phyloP scores from a whole-genome alignment of 495 filamentous ascomycete species.

The Acidiella bohemica region DNA sequence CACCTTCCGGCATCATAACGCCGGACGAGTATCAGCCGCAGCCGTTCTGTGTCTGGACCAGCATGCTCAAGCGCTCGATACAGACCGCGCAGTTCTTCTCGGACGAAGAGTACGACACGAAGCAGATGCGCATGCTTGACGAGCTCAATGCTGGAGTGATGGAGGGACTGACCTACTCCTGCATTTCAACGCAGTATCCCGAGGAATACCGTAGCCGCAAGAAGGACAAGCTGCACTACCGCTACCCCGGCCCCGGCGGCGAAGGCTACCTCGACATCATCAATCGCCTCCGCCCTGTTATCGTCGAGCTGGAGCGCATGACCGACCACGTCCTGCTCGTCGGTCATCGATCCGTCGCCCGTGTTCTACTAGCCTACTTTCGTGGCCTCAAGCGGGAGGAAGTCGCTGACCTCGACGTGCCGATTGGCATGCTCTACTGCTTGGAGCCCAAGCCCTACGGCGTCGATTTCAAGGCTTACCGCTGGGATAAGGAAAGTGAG shows the following conservation, averaged over 20 bases:
- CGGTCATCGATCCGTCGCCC: constrained; percentile 75
- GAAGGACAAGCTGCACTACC: constrained; percentile 76
- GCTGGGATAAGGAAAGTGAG: constrained; percentile 59
- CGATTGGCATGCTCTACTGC: constrained; percentile 80
- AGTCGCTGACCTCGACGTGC: constrained; percentile 84
- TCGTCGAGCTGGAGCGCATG: constrained; percentile 92
- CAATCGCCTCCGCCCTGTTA: constrained; percentile 85
- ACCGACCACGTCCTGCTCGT: constrained; percentile 88
- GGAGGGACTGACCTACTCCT: constrained; percentile 87
- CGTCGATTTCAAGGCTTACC: constrained; percentile 88
- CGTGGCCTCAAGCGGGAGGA: constrained; percentile 77
- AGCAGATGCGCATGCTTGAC: constrained; percentile 96
- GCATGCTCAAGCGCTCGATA: constrained; percentile 79
- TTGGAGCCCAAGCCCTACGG: constrained; percentile 97
- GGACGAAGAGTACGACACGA: constrained; percentile 94
- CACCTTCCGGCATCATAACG: constrained; percentile 23
- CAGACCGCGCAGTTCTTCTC: constrained; percentile 78
- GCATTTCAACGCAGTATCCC: constrained; percentile 59
- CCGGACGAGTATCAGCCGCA: constrained; percentile 46
- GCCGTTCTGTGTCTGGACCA: constrained; percentile 97
- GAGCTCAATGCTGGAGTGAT: constrained; percentile 85
- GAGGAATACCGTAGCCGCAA: constrained; percentile 66
- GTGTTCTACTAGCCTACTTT: constrained; percentile 92
- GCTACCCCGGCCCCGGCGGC: constrained; percentile 87
- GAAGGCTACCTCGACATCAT: constrained; percentile 96